phyloP scores from a whole-genome alignment of 1,284 basidiomycete species.

The Phenoliferia sp. region DNA sequence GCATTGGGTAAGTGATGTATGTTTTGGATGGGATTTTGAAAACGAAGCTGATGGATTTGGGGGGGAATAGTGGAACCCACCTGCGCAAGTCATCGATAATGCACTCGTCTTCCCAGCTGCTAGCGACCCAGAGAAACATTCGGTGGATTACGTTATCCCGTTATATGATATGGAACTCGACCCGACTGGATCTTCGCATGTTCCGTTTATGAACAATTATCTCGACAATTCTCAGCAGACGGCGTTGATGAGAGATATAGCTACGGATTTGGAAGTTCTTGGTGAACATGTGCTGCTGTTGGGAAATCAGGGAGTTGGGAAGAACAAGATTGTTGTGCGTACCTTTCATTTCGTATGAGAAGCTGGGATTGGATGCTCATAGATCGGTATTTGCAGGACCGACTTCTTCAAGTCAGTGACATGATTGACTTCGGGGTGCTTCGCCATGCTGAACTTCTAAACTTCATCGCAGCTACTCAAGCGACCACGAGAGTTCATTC shows the following conservation, averaged over 20 bases:
- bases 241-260: slow-evolving; percentile 39
- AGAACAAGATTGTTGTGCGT: slow-evolving; percentile 45
- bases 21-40: not conserved
- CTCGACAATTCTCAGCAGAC: slow-evolving; percentile 41
- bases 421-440: not conserved
- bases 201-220: slow-evolving; percentile 39
- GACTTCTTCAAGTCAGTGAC: slow-evolving; percentile 27
- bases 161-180: slow-evolving; percentile 38
- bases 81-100: slow-evolving; percentile 16
- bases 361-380: not conserved
- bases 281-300: slow-evolving; percentile 42
- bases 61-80: slow-evolving; percentile 29
- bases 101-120: slow-evolving; percentile 25
- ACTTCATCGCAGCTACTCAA: slow-evolving; percentile 34
- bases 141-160: slow-evolving; percentile 27
- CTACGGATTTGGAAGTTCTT: slow-evolving; percentile 41
- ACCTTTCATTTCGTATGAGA: slow-evolving; percentile 20
- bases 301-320: slow-evolving; percentile 44
- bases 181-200: slow-evolving; percentile 38
- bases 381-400: slow-evolving; percentile 40
- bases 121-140: slow-evolving; percentile 9
- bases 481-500: slow-evolving; percentile 44
- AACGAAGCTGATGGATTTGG: too few species aligned
- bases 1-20: not conserved
- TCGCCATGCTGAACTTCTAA: not conserved